Conservation (phyloP, 2,329 filamentous ascomycete species). For the Coniella vitis region DNA sequence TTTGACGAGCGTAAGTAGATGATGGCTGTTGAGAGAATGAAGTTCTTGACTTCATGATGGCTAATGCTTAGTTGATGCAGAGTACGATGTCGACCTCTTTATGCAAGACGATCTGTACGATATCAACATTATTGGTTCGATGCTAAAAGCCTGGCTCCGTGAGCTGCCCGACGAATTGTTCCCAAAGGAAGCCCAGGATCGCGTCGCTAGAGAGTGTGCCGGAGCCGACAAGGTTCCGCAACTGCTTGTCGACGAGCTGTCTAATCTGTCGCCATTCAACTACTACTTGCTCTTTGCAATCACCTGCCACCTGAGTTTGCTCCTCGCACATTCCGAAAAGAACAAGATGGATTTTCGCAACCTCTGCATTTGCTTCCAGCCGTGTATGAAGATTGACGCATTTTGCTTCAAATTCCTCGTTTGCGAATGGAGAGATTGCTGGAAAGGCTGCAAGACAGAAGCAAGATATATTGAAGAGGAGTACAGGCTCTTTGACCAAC, state of each 20-base stretch:
- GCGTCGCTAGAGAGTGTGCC: conserved; percentile 71
- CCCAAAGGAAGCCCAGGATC: conserved; percentile 74
- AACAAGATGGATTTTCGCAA: conserved; percentile 99
- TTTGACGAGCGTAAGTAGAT: conserved; percentile 69
- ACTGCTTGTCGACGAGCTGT: conserved; percentile 82
- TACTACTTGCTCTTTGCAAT: conserved; percentile 97
- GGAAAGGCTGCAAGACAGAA: conserved; percentile 93
- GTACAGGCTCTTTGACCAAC: conserved; percentile 53
- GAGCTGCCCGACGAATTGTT: conserved; percentile 93
- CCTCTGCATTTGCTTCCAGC: conserved; percentile 93
- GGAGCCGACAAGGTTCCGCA: conserved; percentile 77
- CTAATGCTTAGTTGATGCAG: conserved; percentile 33
- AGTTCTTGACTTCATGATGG: conserved; percentile 8
- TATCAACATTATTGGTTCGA: conserved; percentile 91
- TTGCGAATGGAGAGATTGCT: conserved; percentile 92
- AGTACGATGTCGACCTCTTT: conserved; percentile 85
- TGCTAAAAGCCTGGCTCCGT: conserved; percentile 94
- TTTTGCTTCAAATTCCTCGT: conserved; percentile 95
- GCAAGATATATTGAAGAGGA: conserved; percentile 69
- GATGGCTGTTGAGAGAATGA: not conserved
- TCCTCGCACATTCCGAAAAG: conserved; percentile 85
- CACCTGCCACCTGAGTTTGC: conserved; percentile 86
- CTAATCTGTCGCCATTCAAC: conserved; percentile 90
- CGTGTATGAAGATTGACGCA: conserved; percentile 91
- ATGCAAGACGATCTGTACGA: conserved; percentile 84